phyloP scores from a whole-genome alignment of 1,284 basidiomycete species.

The Malassezia pachydermatis region DNA sequence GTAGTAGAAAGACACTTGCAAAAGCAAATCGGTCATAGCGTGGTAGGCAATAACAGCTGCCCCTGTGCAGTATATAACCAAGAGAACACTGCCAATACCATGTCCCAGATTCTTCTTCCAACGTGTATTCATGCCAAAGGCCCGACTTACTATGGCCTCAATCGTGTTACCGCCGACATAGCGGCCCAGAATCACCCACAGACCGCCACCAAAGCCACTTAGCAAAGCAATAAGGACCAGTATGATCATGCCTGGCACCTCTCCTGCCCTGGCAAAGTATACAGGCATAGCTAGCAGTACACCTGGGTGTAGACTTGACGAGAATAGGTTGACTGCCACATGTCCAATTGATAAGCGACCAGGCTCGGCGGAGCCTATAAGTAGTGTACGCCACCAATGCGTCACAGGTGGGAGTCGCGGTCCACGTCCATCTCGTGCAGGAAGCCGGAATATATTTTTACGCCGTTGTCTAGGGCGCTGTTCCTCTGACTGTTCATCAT shows the following conservation, averaged over 20 bases:
- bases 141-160: slow-evolving; percentile 37
- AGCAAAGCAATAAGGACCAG: slow-evolving; percentile 29
- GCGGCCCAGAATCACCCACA: slow-evolving; percentile 41
- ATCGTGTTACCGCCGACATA: slow-evolving; percentile 41
- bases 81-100: slow-evolving; percentile 24
- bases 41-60: slow-evolving; percentile 43
- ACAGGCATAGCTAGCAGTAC: slow-evolving; percentile 43
- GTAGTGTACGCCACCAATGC: slow-evolving; percentile 24
- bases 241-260: slow-evolving; percentile 25
- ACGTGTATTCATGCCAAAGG: slow-evolving; percentile 36
- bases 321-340: slow-evolving; percentile 41
- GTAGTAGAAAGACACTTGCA: slow-evolving; percentile 44
- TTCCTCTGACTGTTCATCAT: not conserved
- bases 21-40: slow-evolving; percentile 37
- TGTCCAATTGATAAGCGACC: slow-evolving; percentile 35
- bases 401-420: not conserved
- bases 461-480: not conserved
- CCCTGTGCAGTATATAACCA: slow-evolving; percentile 39
- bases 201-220: slow-evolving; percentile 40
- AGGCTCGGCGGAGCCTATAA: slow-evolving; percentile 30
- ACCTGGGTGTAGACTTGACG: slow-evolving; percentile 38
- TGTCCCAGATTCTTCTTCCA: slow-evolving; percentile 41
- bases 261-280: slow-evolving; percentile 37
- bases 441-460: not conserved
- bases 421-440: no score